Conservation (phyloP, 2,329 filamentous ascomycete species). For the Lecanicillium sp. region DNA sequence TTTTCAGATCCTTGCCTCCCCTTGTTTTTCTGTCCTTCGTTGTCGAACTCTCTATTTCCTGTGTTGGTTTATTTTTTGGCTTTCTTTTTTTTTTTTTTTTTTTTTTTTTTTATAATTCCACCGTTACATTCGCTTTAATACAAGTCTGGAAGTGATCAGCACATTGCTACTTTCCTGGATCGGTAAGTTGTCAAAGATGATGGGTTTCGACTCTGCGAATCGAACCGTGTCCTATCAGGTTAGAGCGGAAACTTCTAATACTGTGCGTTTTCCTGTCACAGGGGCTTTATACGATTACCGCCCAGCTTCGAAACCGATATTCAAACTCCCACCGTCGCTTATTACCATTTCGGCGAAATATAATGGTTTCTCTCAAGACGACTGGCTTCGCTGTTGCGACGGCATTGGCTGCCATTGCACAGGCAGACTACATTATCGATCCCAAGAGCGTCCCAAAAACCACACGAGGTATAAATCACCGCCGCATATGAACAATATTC, state of each 20-base stretch:
- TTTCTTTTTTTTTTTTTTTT: slow-evolving; percentile 2
- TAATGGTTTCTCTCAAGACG: slow-evolving; percentile 48
- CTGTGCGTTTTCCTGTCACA: too few species aligned
- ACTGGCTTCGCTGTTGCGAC: slow-evolving; percentile 46
- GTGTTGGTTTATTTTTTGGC: neutral
- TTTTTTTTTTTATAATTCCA: slow-evolving; percentile 4
- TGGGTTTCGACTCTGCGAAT: too few species aligned
- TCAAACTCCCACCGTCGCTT: neutral
- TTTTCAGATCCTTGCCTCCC: neutral
- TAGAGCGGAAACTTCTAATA: too few species aligned
- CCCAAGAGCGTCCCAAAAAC: slow-evolving; percentile 48
- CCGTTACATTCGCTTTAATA: neutral
- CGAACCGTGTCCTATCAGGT: too few species aligned
- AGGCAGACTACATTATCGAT: slow-evolving; percentile 52
- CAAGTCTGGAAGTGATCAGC: neutral
- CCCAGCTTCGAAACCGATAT: too few species aligned
- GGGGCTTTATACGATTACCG: too few species aligned
- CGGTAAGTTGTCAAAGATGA: slow-evolving; percentile 6
- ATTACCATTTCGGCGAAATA: slow-evolving; percentile 8
- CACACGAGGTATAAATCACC: slow-evolving; percentile 43
- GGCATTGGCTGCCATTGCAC: slow-evolving; percentile 42
- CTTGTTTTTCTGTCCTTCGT: slow-evolving; percentile 7
- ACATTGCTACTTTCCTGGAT: slow-evolving; percentile 3
- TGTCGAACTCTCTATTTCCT: slow-evolving; percentile 3
- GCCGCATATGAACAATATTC: slow-evolving; percentile 2